Evolutionary conservation across 129 eudicot species (phyloP), one percentile per base, ranked within the genome.

Genomic region (Flaveria linearis): DNA sequence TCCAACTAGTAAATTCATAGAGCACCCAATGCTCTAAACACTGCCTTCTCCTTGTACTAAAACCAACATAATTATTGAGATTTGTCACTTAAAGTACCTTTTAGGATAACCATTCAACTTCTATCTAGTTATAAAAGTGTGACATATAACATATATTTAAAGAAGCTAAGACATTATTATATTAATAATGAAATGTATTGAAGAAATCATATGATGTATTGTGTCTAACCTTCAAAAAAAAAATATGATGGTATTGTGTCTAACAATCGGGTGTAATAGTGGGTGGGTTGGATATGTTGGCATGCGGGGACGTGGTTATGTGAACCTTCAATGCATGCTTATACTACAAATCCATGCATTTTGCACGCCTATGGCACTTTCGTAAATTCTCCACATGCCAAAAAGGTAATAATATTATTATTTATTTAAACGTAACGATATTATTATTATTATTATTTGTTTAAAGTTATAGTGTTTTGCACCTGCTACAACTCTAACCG

Each of bases 221-320:
- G 41, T 36, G 41, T 36, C 41, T 36, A 36, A 36, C 41, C n/a
- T n/a, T n/a, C n/a, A n/a, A n/a, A n/a, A n/a, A n/a, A n/a, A n/a
- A n/a, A n/a, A n/a, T n/a, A n/a, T n/a, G n/a, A n/a, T n/a, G n/a
- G 0, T 36, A 36, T 36, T 36, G 41, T 36, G 41, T 36, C 41
- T 36, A 36, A 36, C 41, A 36, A 36, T 36, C 20, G 73, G 73
- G 43, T 64, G 22, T 36, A 22, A 3, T 68, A 56, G 9, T 50
- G 25, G 46, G 63, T 53, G 51, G 20, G 49, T 17, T 41, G 60
- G 20, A 22, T 73, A 75, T 60, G 78, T 52, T 53, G 79, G 70
- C 83, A 80, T 47, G 83, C 83, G 83, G 78, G 83, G 74, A 80
- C 74, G 78, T 72, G 76, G 81, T 77, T 77, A 52, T 68, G 76